phyloP scores from a whole-genome alignment of 1,284 basidiomycete species.

The Coniferiporia weirii region DNA sequence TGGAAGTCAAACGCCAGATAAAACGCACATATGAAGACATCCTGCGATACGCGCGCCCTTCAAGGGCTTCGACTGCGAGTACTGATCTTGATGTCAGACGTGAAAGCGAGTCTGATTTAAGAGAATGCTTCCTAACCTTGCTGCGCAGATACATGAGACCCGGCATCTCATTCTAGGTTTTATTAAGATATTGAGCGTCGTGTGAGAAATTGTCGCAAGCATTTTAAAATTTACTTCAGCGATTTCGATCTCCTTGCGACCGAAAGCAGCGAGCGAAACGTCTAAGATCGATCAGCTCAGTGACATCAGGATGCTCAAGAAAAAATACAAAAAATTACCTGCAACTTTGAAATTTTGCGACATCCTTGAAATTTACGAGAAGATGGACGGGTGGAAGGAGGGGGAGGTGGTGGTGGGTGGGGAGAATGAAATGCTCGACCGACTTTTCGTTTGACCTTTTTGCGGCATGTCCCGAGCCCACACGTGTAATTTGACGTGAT shows the following conservation, averaged over 20 bases:
- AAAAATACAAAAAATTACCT: conserved; percentile 39
- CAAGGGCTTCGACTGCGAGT: conserved; percentile 80
- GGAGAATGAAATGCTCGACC: conserved; percentile 31
- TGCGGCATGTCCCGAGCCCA: conserved; percentile 28
- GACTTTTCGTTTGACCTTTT: conserved; percentile 28
- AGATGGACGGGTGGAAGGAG: conserved; percentile 25
- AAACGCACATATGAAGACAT: conserved; percentile 87
- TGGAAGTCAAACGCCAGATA: not conserved
- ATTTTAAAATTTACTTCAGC: conserved; percentile 62
- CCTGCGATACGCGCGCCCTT: conserved; percentile 96
- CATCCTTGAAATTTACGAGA: conserved; percentile 44
- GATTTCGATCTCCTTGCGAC: conserved; percentile 98
- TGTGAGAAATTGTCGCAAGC: conserved; percentile 1
- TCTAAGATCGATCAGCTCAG: conserved; percentile 44
- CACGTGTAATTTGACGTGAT: not conserved
- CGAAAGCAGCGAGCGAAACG: conserved; percentile 93
- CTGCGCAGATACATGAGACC: conserved; percentile 88
- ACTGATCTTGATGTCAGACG: conserved; percentile 42
- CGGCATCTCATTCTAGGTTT: conserved; percentile 78
- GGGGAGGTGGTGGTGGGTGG: conserved; percentile 27
- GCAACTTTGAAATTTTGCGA: conserved; percentile 68
- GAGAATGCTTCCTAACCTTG: conserved; percentile 48
- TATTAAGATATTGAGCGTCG: conserved; percentile 19
- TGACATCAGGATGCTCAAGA: conserved; percentile 11
- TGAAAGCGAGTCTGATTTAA: not conserved